A percentile compares a stretch with the other conserved stretches of the same genome.
Conservation (phyloP, 2,329 filamentous ascomycete genomes). For the Magnaporthiopsis incrustans region DNA sequence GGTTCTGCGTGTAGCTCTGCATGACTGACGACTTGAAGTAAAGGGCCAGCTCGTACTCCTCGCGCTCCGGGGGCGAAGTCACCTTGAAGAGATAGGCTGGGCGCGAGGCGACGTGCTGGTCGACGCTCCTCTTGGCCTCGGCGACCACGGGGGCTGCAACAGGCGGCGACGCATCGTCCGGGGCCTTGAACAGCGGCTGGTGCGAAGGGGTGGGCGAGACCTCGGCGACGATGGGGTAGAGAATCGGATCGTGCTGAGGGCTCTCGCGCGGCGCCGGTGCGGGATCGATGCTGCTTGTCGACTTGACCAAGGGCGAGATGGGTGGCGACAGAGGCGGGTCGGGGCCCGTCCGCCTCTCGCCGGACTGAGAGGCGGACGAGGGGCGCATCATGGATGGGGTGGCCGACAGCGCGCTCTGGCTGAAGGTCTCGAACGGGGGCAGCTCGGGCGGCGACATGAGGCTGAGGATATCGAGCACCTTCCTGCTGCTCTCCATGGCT, state of each 20-base stretch:
- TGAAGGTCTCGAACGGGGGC: constrained; percentile 45
- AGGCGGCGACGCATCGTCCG: no score
- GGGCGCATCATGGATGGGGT: background rate
- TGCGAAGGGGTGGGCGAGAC: constrained; percentile 31
- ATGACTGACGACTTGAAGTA: constrained; percentile 46
- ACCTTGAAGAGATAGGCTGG: constrained; percentile 32
- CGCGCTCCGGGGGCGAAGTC: constrained; percentile 37
- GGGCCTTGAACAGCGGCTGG: constrained; percentile 41
- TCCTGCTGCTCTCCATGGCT: constrained; percentile 21
- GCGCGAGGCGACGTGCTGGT: constrained; percentile 40
- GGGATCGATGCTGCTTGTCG: constrained; percentile 25
- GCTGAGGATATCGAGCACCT: constrained; percentile 40
- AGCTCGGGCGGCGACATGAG: constrained; percentile 56
- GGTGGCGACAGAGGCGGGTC: constrained; percentile 47
- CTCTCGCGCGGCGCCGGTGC: constrained; percentile 14
- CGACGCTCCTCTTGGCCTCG: constrained; percentile 35
- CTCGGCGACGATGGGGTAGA: constrained; percentile 43
- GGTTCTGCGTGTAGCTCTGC: constrained; percentile 35
- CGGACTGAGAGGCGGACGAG: constrained; percentile 13
- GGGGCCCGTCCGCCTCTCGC: constrained; percentile 27
- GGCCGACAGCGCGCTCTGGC: constrained; percentile 16
- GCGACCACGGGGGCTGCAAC: constrained; percentile 28
- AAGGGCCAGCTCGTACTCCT: constrained; percentile 47
- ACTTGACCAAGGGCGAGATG: constrained; percentile 43
- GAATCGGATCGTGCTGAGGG: constrained; percentile 44